Evolutionary conservation across 768 basidiomycete genomes (phyloP).

Genomic region (Russula griseocarnosa): DNA sequence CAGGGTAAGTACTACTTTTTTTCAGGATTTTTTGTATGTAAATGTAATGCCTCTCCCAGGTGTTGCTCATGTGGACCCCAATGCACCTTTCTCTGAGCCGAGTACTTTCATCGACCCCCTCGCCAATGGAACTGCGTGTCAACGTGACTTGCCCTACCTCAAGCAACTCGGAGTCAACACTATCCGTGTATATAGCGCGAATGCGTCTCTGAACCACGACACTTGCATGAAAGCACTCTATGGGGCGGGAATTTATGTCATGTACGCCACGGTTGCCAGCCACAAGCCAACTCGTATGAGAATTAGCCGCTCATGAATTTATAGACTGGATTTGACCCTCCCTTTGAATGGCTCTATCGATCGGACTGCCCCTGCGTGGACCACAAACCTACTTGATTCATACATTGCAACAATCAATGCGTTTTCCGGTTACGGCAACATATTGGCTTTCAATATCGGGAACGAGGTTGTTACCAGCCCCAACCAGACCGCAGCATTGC

Average conservation of each 20-base stretch:
- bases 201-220: constrained; percentile 80
- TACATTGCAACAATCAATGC: constrained; percentile 75
- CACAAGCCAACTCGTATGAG: background rate
- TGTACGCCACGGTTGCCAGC: constrained; percentile 48
- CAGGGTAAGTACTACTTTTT: constrained; percentile 50
- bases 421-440: constrained; percentile 84
- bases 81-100: constrained; percentile 56
- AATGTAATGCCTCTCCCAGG: constrained; percentile 3
- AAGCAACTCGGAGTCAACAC: constrained; percentile 74
- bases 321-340: constrained; percentile 79
- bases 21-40: background rate
- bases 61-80: background rate
- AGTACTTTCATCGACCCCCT: constrained; percentile 79
- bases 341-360: constrained; percentile 86
- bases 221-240: constrained; percentile 77
- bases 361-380: constrained; percentile 69
- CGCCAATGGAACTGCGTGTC: constrained; percentile 59
- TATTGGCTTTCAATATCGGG: constrained; percentile 85
- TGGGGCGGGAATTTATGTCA: constrained; percentile 79
- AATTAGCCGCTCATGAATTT: constrained; percentile 19
- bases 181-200: constrained; percentile 82
- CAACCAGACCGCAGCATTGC: constrained; percentile 56
- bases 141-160: constrained; percentile 75
- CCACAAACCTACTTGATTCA: constrained; percentile 70
- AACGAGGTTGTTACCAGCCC: constrained; percentile 68